Percentiles rank a stretch among this genome's conserved stretches.
phyloP scores from a whole-genome alignment of 1,284 basidiomycete species.

The Malassezia vespertilionis region DNA sequence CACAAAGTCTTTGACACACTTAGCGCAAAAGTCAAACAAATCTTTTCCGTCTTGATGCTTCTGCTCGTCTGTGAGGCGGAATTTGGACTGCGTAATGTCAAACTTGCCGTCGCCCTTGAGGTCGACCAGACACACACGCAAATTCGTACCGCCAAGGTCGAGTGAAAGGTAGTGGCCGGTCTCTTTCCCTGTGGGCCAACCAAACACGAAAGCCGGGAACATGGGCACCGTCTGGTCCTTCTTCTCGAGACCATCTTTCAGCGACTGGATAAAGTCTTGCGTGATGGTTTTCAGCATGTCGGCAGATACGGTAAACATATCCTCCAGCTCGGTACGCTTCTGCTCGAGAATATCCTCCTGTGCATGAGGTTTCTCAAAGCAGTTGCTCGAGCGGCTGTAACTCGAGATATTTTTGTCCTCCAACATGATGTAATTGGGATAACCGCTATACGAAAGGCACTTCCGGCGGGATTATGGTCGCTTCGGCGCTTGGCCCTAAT shows the following conservation, averaged over 20 bases:
- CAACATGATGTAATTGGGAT: too few species aligned
- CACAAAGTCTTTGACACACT: conserved; percentile 82
- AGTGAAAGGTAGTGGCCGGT: conserved; percentile 81
- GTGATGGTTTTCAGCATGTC: conserved; percentile 57
- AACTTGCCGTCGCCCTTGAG: conserved; percentile 86
- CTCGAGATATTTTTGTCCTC: neutral
- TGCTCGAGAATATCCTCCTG: conserved; percentile 32
- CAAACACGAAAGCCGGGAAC: conserved; percentile 95
- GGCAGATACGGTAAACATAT: conserved; percentile 38
- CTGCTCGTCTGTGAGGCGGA: conserved; percentile 90
- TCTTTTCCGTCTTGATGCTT: conserved; percentile 93
- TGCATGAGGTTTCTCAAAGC: conserved; percentile 25
- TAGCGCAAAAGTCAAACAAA: conserved; percentile 92
- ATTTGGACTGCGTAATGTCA: conserved; percentile 94
- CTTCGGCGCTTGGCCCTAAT: too few species aligned
- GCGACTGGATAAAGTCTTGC: conserved; percentile 81
- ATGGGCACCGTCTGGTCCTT: conserved; percentile 79
- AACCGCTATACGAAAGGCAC: too few species aligned
- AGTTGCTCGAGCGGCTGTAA: conserved; percentile 6
- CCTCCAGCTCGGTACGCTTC: conserved; percentile 25
- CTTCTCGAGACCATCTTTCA: conserved; percentile 76
- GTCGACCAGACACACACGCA: conserved; percentile 91
- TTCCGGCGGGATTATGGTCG: too few species aligned
- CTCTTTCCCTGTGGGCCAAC: conserved; percentile 85
- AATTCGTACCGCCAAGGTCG: conserved; percentile 85